A percentile compares a stretch with the other conserved stretches of the same genome.
phyloP scores from a whole-genome alignment of 495 filamentous ascomycete genomes.

The Aspergillus asperescens region DNA sequence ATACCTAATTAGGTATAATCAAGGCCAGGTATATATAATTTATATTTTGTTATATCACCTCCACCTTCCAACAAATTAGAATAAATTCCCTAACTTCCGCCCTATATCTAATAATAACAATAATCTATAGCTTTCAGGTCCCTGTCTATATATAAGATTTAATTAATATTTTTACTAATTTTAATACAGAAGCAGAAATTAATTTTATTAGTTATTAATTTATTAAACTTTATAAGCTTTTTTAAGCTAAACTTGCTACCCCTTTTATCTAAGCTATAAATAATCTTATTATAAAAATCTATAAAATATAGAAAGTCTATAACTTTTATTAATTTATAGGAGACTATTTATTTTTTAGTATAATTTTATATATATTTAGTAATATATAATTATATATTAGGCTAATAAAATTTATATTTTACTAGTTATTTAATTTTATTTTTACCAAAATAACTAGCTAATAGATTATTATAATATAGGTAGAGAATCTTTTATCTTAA shows the following conservation, averaged over 20 bases:
- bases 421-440: too few species aligned
- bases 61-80: too few species aligned
- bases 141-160: neutral
- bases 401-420: too few species aligned
- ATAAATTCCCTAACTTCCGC: too few species aligned
- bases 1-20: too few species aligned
- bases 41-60: too few species aligned
- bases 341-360: neutral
- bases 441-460: too few species aligned
- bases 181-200: neutral
- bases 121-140: too few species aligned
- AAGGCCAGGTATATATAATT: too few species aligned
- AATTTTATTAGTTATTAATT: neutral
- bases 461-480: too few species aligned
- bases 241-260: neutral
- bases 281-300: slow-evolving; percentile 4
- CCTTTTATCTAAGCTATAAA: slow-evolving; percentile 7
- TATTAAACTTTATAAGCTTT: neutral
- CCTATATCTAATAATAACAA: neutral
- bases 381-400: too few species aligned
- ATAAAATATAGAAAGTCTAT: neutral
- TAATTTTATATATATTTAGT: neutral
- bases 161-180: neutral
- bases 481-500: too few species aligned
- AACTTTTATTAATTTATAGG: slow-evolving; percentile 3